These are phyloP conservation scores for Trichoderma sp. DNA, from an alignment of 2,329 filamentous ascomycete genomes.

Conservation along the genomic window DNA sequence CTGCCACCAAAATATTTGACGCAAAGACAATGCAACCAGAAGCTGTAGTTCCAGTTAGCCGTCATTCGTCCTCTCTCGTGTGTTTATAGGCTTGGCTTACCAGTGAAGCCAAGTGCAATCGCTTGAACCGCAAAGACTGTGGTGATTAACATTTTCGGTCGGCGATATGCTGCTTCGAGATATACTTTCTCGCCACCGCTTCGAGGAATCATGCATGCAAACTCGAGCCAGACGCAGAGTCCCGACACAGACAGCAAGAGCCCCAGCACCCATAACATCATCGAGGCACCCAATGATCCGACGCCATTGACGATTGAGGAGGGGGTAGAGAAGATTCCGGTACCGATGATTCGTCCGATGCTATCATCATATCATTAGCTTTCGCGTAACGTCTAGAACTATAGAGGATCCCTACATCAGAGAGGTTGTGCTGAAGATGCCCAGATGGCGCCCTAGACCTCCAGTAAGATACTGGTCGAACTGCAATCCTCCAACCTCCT, in stretches of 20 bases:
- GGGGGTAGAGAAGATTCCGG: conserved; percentile 25
- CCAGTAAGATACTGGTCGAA: conserved; percentile 26
- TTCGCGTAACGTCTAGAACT: neutral
- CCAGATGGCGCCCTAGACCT: conserved; percentile 25
- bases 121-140: conserved; percentile 23
- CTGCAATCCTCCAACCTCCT: conserved; percentile 21
- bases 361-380: neutral
- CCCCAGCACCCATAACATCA: conserved; percentile 24
- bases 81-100: neutral
- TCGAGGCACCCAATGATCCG: conserved; percentile 24
- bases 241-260: conserved; percentile 21
- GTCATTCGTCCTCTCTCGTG: neutral
- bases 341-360: conserved; percentile 26
- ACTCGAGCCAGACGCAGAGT: conserved; percentile 22
- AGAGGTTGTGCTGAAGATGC: conserved; percentile 25
- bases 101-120: conserved; percentile 22
- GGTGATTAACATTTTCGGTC: conserved; percentile 23
- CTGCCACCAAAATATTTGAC: conserved; percentile 21
- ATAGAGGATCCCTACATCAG: conserved; percentile 19
- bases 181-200: conserved; percentile 24
- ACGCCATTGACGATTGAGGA: conserved; percentile 24
- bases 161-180: conserved; percentile 21
- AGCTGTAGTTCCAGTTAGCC: neutral
- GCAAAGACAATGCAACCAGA: conserved; percentile 23
- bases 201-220: conserved; percentile 24